Evolutionary conservation across 768 basidiomycete genomes (phyloP).

Genomic region (Tricholoma bakamatsutake): DNA sequence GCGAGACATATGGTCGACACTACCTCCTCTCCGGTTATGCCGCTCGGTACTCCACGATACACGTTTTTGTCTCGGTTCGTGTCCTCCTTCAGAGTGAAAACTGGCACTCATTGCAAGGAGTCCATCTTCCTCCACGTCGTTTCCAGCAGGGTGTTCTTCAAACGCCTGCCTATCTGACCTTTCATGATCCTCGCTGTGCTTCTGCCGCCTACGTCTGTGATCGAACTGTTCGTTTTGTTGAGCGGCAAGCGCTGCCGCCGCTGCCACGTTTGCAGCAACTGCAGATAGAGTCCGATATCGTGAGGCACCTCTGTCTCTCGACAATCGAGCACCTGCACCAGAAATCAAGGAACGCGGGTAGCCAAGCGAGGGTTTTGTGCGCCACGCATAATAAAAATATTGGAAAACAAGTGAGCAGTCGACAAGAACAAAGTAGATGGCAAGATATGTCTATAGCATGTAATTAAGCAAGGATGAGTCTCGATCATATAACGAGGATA

Average conservation of each 20-base stretch:
- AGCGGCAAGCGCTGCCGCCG: constrained; percentile 63
- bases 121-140: constrained; percentile 45
- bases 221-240: constrained; percentile 48
- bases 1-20: constrained; percentile 34
- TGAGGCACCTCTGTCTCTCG: constrained; percentile 47
- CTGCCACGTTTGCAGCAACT: constrained; percentile 68
- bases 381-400: constrained; percentile 68
- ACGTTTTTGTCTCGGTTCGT: constrained; percentile 39
- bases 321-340: constrained; percentile 34
- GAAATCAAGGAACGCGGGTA: constrained; percentile 38
- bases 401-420: constrained; percentile 74
- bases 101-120: constrained; percentile 63
- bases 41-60: constrained; percentile 69
- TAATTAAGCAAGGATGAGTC: constrained; percentile 5
- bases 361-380: constrained; percentile 29
- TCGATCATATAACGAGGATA: constrained; percentile 5
- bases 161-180: constrained; percentile 11
- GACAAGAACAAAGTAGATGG: constrained; percentile 83
- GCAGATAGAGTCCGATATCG: constrained; percentile 66
- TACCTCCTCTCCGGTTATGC: constrained; percentile 34
- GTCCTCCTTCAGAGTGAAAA: constrained; percentile 67
- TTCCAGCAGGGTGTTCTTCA: constrained; percentile 24
- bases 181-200: constrained; percentile 22
- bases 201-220: constrained; percentile 23
- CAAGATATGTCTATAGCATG: constrained; percentile 70